These are phyloP conservation scores for Cryptococcus floricola DNA, from an alignment of 1,284 basidiomycete species.

Conservation along the genomic window DNA sequence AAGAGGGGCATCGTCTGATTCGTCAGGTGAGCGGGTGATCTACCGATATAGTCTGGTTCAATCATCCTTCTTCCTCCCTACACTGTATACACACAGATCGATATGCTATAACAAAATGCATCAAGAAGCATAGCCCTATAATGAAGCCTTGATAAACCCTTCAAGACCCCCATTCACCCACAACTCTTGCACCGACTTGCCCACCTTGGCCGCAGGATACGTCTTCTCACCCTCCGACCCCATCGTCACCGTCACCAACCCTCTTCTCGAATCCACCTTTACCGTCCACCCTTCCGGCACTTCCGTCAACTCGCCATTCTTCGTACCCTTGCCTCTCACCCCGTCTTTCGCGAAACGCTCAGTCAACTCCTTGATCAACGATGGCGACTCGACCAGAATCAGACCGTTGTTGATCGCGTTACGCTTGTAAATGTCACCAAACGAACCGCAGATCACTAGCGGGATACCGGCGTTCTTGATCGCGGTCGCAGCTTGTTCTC, in stretches of 20 bases:
- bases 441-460: conserved; percentile 90
- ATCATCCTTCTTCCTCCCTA: no score
- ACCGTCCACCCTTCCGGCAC: conserved; percentile 61
- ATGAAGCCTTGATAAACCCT: conserved; percentile 53
- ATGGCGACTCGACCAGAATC: conserved; percentile 88
- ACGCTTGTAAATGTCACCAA: conserved; percentile 98
- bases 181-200: conserved; percentile 86
- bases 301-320: conserved; percentile 74
- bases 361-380: conserved; percentile 82
- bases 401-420: conserved; percentile 99
- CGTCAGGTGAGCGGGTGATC: no score
- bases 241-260: conserved; percentile 58
- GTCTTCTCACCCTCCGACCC: conserved; percentile 53
- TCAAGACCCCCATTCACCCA: conserved; percentile 55
- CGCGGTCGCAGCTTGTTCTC: conserved; percentile 97
- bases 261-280: conserved; percentile 66
- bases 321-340: conserved; percentile 69
- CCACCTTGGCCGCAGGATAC: conserved; percentile 72
- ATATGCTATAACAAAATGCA: background rate
- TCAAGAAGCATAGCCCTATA: conserved; percentile 25
- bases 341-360: conserved; percentile 66
- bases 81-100: no score
- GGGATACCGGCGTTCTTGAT: conserved; percentile 91
- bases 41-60: no score
- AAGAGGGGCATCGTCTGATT: no score